Conservation (phyloP, 2,329 filamentous ascomycete genomes). For the Cadophora sp. region DNA sequence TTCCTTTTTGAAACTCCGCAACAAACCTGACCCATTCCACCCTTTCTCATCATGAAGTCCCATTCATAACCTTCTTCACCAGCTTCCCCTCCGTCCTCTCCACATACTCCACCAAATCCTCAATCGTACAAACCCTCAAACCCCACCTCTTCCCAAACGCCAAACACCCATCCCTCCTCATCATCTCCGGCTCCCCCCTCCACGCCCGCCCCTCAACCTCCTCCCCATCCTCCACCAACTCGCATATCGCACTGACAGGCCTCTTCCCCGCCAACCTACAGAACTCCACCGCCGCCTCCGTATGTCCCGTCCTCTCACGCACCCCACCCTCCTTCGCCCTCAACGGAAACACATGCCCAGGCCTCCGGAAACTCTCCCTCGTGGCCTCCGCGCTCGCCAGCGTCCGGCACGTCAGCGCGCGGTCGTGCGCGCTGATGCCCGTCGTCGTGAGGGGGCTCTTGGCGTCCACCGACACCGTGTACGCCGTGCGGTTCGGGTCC, state of each 20-base stretch:
- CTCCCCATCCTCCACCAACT: conserved; percentile 87
- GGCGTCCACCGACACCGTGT: conserved; percentile 89
- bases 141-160: conserved; percentile 88
- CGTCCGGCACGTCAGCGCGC: conserved; percentile 78
- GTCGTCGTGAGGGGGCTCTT: conserved; percentile 77
- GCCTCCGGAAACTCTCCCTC: conserved; percentile 72
- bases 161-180: conserved; percentile 87
- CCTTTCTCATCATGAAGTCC: conserved; percentile 20
- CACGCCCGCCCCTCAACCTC: conserved; percentile 72
- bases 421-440: conserved; percentile 89
- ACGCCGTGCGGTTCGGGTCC: conserved; percentile 90
- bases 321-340: conserved; percentile 82
- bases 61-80: conserved; percentile 34
- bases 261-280: conserved; percentile 82
- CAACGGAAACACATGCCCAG: conserved; percentile 90
- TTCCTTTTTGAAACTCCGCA: background rate
- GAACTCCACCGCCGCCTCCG: conserved; percentile 91
- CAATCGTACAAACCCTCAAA: conserved; percentile 93
- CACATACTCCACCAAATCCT: conserved; percentile 77
- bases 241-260: conserved; percentile 83
- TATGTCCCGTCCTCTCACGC: conserved; percentile 81
- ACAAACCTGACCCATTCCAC: background rate
- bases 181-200: conserved; percentile 79
- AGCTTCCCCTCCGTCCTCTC: conserved; percentile 43
- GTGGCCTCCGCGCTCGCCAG: conserved; percentile 70